Evolutionary conservation across 2,329 filamentous ascomycete species (phyloP).

Genomic region (Phaeosphaeriaceae sp.): DNA sequence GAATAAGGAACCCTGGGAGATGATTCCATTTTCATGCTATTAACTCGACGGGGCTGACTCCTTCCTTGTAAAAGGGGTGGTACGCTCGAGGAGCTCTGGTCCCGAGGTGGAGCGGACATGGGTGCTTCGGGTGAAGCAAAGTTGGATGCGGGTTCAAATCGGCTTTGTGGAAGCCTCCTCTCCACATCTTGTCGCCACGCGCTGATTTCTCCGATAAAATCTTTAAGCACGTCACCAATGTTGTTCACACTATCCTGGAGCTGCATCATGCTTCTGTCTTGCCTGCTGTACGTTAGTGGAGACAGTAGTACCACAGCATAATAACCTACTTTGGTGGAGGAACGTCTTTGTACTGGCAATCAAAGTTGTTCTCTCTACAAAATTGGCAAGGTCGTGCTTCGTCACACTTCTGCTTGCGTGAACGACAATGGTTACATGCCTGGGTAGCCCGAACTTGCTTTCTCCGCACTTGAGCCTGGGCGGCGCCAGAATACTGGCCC

Average conservation of each 20-base stretch:
- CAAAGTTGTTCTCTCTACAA: slow-evolving; percentile 83
- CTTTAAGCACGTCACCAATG: slow-evolving; percentile 38
- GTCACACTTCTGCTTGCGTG: slow-evolving; percentile 52
- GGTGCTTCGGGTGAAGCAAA: slow-evolving; percentile 39
- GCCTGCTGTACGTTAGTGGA: slow-evolving; percentile 37
- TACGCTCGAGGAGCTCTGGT: slow-evolving; percentile 33
- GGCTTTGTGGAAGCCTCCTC: slow-evolving; percentile 29
- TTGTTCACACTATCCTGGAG: slow-evolving; percentile 54
- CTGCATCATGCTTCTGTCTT: slow-evolving; percentile 59
- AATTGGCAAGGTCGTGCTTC: slow-evolving; percentile 55
- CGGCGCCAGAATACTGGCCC: slow-evolving; percentile 33
- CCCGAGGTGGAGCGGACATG: slow-evolving; percentile 31
- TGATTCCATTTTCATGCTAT: slow-evolving; percentile 45
- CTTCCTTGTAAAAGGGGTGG: slow-evolving; percentile 39
- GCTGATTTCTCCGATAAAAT: slow-evolving; percentile 40
- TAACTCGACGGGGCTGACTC: slow-evolving; percentile 32
- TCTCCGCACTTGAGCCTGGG: slow-evolving; percentile 32
- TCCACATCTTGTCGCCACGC: slow-evolving; percentile 43
- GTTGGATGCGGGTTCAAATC: slow-evolving; percentile 26
- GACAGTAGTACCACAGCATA: neutral
- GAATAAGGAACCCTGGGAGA: slow-evolving; percentile 31
- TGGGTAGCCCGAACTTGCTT: slow-evolving; percentile 49
- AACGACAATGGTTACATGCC: slow-evolving; percentile 69
- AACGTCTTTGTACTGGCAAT: slow-evolving; percentile 89
- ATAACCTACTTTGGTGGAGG: slow-evolving; percentile 81